A percentile compares a stretch with the other conserved stretches of the same genome.
Evolutionary conservation across 371 early-diverging fungal genomes (phyloP).

Genomic region (Phascolomyces articulosus): DNA sequence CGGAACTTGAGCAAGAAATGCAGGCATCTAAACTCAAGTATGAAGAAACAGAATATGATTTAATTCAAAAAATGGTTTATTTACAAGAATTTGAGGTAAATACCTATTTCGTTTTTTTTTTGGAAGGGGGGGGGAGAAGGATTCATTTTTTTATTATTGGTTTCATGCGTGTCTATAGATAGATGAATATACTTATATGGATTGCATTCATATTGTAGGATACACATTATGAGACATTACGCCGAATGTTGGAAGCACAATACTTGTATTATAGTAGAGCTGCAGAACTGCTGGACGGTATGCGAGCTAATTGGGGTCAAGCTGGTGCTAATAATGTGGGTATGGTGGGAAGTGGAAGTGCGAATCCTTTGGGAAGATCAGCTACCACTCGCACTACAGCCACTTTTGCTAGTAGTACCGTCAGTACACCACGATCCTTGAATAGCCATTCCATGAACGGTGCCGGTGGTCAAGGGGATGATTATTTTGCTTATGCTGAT

Average conservation of each 20-base stretch:
- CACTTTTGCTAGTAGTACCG: not conserved
- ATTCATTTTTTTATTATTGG: no score
- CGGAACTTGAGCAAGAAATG: conserved; percentile 89
- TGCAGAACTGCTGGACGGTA: conserved; percentile 41
- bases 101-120: no score
- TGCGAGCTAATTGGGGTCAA: conserved; percentile 24
- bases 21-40: conserved; percentile 89
- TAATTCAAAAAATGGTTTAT: conserved; percentile 66
- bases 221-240: conserved; percentile 53
- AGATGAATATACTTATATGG: not conserved
- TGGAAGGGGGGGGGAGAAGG: no score
- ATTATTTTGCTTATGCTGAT: conserved; percentile 15
- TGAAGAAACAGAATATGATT: conserved; percentile 81
- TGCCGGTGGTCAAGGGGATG: conserved; percentile 11
- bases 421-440: conserved; percentile 7
- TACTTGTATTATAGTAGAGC: conserved; percentile 50
- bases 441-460: not conserved
- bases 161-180: not conserved
- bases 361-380: not conserved
- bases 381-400: not conserved
- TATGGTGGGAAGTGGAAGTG: no score
- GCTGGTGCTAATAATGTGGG: no score
- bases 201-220: conserved; percentile 3
- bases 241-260: conserved; percentile 60
- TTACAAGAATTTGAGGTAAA: conserved; percentile 74